Evolutionary conservation across 2,329 filamentous ascomycete species (phyloP), one percentile per base, ranked within the genome.

Genomic region (Cladophialophora chaetospira): DNA sequence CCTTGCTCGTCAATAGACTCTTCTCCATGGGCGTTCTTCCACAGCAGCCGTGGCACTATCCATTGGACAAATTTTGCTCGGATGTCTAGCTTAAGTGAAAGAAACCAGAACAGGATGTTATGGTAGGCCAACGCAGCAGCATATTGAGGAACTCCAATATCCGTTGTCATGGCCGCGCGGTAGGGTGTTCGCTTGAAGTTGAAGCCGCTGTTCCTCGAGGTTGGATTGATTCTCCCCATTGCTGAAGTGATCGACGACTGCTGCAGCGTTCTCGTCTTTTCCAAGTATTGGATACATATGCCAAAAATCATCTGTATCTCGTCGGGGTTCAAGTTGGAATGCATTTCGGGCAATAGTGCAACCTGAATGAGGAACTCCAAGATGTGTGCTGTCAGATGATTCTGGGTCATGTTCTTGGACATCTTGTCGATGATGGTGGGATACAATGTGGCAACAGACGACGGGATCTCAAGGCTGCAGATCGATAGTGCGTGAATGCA

Each of bases 91-190:
- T 91, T 93, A 65, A 99, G 72, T 1, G 91, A 89, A 65, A 99
- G 80, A 70, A 97, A 99, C 94, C 94, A 99, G 70, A 96, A 97
- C 1, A 91, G 88, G 63, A 99, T 92, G 65, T 96, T 91, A 70
- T 97, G 92, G 70, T 96, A 96, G 6, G 93, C 93, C 50, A 97
- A 78, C 1, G 91, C 89, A 71, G 95, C 94, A 23, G 99, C 90
- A 70, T 99, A 99, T 71, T 94, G 89, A 3, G 92, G 91, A 47
- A 96, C 79, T 63, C 94, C 90, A 60, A 94, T 88, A 5, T 86
- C 79, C 61, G 77, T 67, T 53, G 76, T 74, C 50, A 62, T 69
- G 54, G 72, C 74, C 57, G 69, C 64, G 42, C 64, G 55, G 40
- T 65, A 66, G 35, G 60, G 62, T 26, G 58, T 60, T 19, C 61